Base-by-base conservation (phyloP, 441 rosid genomes). In the Bruguiera hainesii region DNA sequence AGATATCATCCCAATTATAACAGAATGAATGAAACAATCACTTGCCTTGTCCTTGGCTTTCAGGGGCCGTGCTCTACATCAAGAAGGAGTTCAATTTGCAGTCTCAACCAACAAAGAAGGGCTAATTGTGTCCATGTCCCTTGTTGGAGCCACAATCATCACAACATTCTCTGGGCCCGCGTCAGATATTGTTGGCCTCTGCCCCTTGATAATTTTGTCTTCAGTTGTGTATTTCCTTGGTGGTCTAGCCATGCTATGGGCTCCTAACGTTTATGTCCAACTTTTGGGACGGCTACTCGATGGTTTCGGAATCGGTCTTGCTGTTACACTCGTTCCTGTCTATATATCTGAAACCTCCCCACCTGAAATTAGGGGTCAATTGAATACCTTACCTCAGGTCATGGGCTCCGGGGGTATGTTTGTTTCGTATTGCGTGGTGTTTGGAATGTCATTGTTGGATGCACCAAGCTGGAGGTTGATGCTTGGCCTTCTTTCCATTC, bases 301-400 rank as follows among this genome's bases (percentile, higher is more conserved):
- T 71, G 98, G 96, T 0, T 87, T 89, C 65, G 98, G 95, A 28
- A 76, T 83, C 46, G 96, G 98, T 26, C 72, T 89, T 49, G 89
- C 89, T 6, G 91, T 88, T 35, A 92, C 96, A 23, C 83, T 89
- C 2, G 86, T 87, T 62, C 98, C 98, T 0, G 59, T 91, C 35
- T 89, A 91, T 69, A 91, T 91, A 67, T 91, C 98, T 11, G 98
- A 89, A 79, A 91, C 94, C 0, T 89, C 98, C 5, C 98, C 98
- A 11, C 73, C 93, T 0, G 96, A 91, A 67, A 89, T 86, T 61
- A 82, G 96, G 78, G 98, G 98, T n/a, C 66, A 77, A 16, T 77
- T 91, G 64, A 92, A 88, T 65, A 92, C 98, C 5, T 78, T 92
- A 31, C 96, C 98, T 0, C 98, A 92, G 75, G 85, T 89, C 46